Conservation (phyloP, 2,329 filamentous ascomycete species). For the Curvularia spicifera region DNA sequence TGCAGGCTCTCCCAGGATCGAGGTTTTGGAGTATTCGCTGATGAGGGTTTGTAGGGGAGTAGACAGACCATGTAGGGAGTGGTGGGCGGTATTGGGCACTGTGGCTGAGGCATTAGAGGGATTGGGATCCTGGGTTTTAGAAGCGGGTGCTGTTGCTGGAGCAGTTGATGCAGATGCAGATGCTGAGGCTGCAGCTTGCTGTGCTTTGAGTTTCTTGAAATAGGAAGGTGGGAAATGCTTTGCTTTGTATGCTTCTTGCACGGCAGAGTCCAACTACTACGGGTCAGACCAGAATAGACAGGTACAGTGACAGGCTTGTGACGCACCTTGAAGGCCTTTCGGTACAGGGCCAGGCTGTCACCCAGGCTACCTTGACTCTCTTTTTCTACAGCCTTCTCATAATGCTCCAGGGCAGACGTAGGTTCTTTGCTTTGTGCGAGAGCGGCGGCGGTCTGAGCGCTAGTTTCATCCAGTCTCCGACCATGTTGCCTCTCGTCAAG, state of each 20-base stretch:
- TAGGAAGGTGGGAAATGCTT: constrained; percentile 81
- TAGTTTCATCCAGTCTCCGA: constrained; percentile 53
- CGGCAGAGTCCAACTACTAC: constrained; percentile 75
- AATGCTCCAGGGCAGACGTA: constrained; percentile 84
- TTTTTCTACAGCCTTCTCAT: constrained; percentile 87
- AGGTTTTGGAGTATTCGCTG: constrained; percentile 72
- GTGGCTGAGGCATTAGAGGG: constrained; percentile 60
- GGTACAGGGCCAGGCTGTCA: constrained; percentile 86
- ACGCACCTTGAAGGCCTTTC: constrained; percentile 83
- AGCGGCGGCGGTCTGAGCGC: constrained; percentile 41
- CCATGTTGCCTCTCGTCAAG: constrained; percentile 55
- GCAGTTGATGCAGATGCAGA: constrained; percentile 10
- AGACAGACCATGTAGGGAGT: constrained; percentile 62
- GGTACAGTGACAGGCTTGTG: not conserved
- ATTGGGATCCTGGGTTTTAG: constrained; percentile 52
- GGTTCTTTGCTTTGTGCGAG: constrained; percentile 58
- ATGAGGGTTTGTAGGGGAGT: constrained; percentile 73
- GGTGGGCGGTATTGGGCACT: constrained; percentile 62
- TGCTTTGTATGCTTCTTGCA: constrained; percentile 85
- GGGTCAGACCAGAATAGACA: constrained; percentile 13
- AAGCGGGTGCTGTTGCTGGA: constrained; percentile 43
- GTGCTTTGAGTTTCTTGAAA: constrained; percentile 47
- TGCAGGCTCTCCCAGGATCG: constrained; percentile 71
- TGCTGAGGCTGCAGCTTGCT: constrained; percentile 10
- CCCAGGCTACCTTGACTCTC: constrained; percentile 85